Evolutionary conservation across 2,329 filamentous ascomycete genomes (phyloP), one percentile per base, ranked within the genome.

Genomic region (Coniochaeta ligniaria): DNA sequence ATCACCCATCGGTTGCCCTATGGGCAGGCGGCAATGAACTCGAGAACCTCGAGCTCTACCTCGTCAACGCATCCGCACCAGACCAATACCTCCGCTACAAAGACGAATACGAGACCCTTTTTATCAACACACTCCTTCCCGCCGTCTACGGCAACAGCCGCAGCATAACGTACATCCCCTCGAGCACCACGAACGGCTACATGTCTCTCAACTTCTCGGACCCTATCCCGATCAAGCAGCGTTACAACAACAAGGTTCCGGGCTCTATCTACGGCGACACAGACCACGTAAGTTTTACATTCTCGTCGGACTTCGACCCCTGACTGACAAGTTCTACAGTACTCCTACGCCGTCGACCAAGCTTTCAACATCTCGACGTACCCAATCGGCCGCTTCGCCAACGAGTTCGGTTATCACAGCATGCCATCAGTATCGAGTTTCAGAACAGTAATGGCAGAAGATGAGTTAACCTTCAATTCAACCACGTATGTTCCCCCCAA

Each of bases 381-480:
- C 63, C 83, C 84, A 0, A 72, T 85, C 0, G 83, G 83, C 2
- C 76, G 84, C 9, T 87, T 87, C 65, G 80, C 82, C 2, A 85
- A 86, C 63, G 84, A 88, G 69, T 88, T 87, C 62, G 85, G 85
- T 26, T 87, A 80, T 67, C 83, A 85, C 66, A 82, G 79, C 60
- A 85, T 87, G 84, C 84, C 84, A 0, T 82, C 79, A 58, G 66
- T 87, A 0, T 80, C 85, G 61, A 80, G 77, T 2, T 87, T 84
- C 84, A 75, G 76, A 47, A 78, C 83, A 65, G 83, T 79, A 2
- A 41, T 41, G 38, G 16, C 16, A 9, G 38, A 41, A n/a, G 38
- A 41, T 16, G 38, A 41, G 38, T 41, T 41, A 41, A 41, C 38
- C n/a, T 41, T 41, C 38, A 41, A 41, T 16, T 41, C 38, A 5